Percentiles rank a stretch among this genome's conserved stretches.
Evolutionary conservation across 345 rosid genomes (phyloP).

Genomic region (Geranium rotundifolium): DNA sequence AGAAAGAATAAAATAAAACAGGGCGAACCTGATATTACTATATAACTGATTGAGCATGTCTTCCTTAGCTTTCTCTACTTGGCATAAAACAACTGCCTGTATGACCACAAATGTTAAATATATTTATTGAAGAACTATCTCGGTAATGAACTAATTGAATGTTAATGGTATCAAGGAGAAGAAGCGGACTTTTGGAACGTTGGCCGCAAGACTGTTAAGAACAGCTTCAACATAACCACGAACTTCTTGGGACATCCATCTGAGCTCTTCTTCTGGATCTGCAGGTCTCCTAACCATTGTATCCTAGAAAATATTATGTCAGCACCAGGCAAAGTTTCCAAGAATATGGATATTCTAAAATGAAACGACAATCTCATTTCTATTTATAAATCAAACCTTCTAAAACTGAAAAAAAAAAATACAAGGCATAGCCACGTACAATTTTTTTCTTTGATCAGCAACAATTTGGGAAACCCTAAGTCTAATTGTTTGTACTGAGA

Average conservation of each 20-base stretch:
- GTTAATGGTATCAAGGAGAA: not conserved
- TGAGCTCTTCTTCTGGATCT: conserved; percentile 91
- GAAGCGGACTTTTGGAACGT: conserved; percentile 66
- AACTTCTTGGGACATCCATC: conserved; percentile 98
- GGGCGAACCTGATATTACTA: conserved; percentile 68
- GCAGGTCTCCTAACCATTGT: conserved; percentile 67
- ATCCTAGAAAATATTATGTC: conserved; percentile 35
- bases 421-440: too few relatives aligned
- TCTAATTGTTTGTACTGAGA: too few relatives aligned
- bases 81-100: conserved; percentile 98
- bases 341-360: too few relatives aligned
- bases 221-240: conserved; percentile 97
- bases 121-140: not conserved
- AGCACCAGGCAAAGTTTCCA: not conserved
- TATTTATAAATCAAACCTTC: too few relatives aligned
- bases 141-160: not conserved
- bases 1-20: not conserved
- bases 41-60: conserved; percentile 95
- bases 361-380: too few relatives aligned
- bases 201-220: conserved; percentile 81
- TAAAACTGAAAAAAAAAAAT: too few relatives aligned
- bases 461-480: too few relatives aligned
- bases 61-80: conserved; percentile 94
- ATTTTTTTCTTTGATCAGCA: too few relatives aligned
- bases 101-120: conserved; percentile 7